Evolutionary conservation across 1,284 basidiomycete species (phyloP).

Genomic region (Psilocybe mexicana): DNA sequence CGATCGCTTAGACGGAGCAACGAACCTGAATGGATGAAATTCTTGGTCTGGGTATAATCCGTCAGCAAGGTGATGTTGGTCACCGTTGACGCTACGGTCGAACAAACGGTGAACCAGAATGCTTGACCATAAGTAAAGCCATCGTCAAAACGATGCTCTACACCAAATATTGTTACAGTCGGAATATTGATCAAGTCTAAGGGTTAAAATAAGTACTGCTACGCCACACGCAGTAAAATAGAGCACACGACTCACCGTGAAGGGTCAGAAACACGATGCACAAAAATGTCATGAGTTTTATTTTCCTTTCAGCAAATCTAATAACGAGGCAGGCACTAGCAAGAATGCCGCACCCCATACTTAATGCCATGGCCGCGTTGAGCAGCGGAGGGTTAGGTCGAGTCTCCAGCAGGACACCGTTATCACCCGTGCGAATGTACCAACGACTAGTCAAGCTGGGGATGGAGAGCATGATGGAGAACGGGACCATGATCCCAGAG

Average conservation of each 20-base stretch:
- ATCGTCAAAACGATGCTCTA: slow-evolving; percentile 63
- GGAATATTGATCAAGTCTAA: slow-evolving; percentile 72
- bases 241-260: slow-evolving; percentile 51
- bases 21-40: slow-evolving; percentile 70
- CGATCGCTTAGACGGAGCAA: neutral
- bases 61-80: slow-evolving; percentile 72
- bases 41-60: slow-evolving; percentile 60
- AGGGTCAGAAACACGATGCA: slow-evolving; percentile 64
- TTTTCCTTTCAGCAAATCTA: slow-evolving; percentile 70
- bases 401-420: slow-evolving; percentile 47
- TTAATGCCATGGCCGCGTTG: slow-evolving; percentile 63
- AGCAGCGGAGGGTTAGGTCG: slow-evolving; percentile 59
- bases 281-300: slow-evolving; percentile 63
- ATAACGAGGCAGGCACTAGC: slow-evolving; percentile 71
- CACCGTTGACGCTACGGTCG: slow-evolving; percentile 66
- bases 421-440: slow-evolving; percentile 61
- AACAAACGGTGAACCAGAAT: slow-evolving; percentile 83
- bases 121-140: slow-evolving; percentile 74
- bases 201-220: neutral
- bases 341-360: slow-evolving; percentile 66
- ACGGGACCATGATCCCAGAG: slow-evolving; percentile 72
- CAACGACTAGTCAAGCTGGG: slow-evolving; percentile 72
- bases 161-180: slow-evolving; percentile 64
- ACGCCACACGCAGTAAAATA: slow-evolving; percentile 1
- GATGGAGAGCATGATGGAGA: slow-evolving; percentile 79